Percentiles rank a stretch among this genome's conserved stretches.
Evolutionary conservation across 2,329 filamentous ascomycete species (phyloP).

Genomic region (Fusarium miscanthi): DNA sequence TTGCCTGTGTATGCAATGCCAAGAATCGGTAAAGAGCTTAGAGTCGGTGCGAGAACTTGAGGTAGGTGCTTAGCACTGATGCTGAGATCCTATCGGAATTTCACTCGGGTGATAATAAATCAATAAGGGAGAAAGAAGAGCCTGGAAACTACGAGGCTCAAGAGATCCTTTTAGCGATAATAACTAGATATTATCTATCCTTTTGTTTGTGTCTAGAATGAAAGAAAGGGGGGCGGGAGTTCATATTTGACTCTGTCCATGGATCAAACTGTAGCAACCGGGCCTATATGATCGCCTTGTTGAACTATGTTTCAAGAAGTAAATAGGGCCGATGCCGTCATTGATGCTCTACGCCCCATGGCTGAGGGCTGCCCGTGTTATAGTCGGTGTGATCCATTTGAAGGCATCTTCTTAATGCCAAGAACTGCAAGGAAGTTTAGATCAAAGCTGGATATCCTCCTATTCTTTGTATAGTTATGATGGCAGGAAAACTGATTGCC

Average conservation of each 20-base stretch:
- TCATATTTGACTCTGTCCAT: neutral
- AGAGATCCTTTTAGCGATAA: neutral
- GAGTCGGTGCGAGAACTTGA: neutral
- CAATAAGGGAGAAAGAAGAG: neutral
- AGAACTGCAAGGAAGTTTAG: neutral
- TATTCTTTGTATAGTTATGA: neutral
- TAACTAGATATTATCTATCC: neutral
- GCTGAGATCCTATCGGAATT: neutral
- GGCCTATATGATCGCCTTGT: neutral
- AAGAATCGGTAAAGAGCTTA: neutral
- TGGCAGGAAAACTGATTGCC: constrained; percentile 1
- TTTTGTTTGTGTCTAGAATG: neutral
- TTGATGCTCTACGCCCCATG: neutral
- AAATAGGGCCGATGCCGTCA: constrained; percentile 1
- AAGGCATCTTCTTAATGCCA: neutral
- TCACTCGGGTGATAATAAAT: neutral
- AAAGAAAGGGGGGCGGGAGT: constrained; percentile 18
- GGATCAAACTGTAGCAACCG: neutral
- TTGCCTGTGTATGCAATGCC: neutral
- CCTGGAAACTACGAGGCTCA: neutral
- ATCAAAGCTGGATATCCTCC: neutral
- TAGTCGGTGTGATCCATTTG: neutral
- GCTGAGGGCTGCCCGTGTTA: neutral
- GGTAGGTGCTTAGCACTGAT: constrained; percentile 10
- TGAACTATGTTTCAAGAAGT: neutral